Evolutionary conservation across 352 stramenopile species (phyloP), one percentile per base, ranked within the genome.

Genomic region (Phytopythium aichiense): DNA sequence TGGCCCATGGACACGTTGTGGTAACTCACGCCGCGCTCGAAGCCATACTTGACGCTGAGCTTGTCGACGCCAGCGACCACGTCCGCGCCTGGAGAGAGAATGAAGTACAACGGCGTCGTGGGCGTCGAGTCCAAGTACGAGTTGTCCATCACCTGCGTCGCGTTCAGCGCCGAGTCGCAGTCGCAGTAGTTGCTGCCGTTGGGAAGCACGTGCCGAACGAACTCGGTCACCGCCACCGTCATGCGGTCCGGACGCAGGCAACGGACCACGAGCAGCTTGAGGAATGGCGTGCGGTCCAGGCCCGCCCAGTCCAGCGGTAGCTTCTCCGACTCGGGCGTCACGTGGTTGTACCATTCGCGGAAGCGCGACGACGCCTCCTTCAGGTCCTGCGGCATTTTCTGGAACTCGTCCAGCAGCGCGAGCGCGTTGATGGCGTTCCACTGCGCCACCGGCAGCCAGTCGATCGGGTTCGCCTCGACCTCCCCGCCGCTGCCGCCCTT

Each of bases 1-100:
- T 99, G 96, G 4, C 97, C 97, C 95, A 99, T 99, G 43, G 90
- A 98, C 50, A 99, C 95, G 65, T 99, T 99, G 72, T 98, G 92
- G 70, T 99, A 99, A 48, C 88, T 98, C 58, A 97, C 84, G 52
- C 97, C 95, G 62, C 97, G 97, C 61, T 98, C 91, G 52, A 98
- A 97, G 33, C 91, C 92, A 74, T 98, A 97, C 66, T 98, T 98
- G 20, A 92, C 69, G 13, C 94, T 97, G 42, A 98, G 87, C 51
- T 94, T 91, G 64, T 99, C 96, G 30, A 99, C 77, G 48, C 97
- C 92, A 0, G 88, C 92, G 37, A 99, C 94, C 16, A 99, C 94
- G 71, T 99, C 98, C 0, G 95, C 96, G 37, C 94, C 96, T 7
- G 95, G 95, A 25, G 90, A 98, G 20, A 99, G 76, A 68, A 98